These are phyloP conservation scores for Diaporthe velutina DNA, from an alignment of 2,329 filamentous ascomycete genomes.

Conservation along the genomic window DNA sequence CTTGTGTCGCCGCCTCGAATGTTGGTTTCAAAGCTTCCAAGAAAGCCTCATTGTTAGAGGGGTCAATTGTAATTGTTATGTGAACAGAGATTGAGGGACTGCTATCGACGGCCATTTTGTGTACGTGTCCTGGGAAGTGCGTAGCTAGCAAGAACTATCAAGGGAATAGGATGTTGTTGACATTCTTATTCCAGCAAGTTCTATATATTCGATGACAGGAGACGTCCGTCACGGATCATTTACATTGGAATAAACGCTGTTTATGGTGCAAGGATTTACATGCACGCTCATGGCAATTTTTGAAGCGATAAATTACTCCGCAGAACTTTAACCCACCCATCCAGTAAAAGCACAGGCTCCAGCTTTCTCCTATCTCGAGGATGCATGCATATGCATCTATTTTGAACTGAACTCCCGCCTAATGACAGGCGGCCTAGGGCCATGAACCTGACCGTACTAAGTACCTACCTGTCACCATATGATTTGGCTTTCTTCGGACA, in stretches of 20 bases:
- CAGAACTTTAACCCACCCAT: neutral
- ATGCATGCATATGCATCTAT: neutral
- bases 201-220: neutral
- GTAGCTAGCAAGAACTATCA: neutral
- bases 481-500: neutral
- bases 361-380: neutral
- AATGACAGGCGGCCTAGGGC: neutral
- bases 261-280: neutral
- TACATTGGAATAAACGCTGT: neutral
- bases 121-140: too few species aligned
- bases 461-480: neutral
- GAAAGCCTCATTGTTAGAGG: neutral
- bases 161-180: neutral
- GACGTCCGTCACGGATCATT: too few species aligned
- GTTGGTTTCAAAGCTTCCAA: slow-evolving; percentile 1
- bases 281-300: neutral
- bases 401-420: neutral
- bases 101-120: slow-evolving; percentile 1
- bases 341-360: neutral
- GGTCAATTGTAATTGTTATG: neutral
- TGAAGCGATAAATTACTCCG: slow-evolving; percentile 3
- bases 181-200: neutral
- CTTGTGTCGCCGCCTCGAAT: neutral
- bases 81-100: neutral
- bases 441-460: neutral